Evolutionary conservation across 169 alveolate species (phyloP).

Genomic region (Blepharisma undulans): DNA sequence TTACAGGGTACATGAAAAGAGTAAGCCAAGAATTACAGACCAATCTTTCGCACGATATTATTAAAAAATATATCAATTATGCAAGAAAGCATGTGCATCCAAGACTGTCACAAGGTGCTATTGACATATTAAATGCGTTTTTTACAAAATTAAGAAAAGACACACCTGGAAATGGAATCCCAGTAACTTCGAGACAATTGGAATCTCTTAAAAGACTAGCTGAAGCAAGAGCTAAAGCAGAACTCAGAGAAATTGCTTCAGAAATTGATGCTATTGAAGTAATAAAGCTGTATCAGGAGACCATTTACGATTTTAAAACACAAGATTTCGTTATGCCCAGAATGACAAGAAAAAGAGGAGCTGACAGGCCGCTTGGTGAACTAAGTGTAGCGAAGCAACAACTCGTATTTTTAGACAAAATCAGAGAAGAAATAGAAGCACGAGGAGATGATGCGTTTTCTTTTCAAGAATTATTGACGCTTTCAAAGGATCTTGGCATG

Average conservation of each 20-base stretch:
- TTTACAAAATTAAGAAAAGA: constrained; percentile 94
- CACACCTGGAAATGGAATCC: constrained; percentile 86
- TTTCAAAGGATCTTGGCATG: constrained; percentile 27
- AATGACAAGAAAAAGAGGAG: not conserved
- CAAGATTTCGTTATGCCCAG: not conserved
- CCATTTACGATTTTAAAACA: constrained; percentile 16
- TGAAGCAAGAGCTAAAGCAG: constrained; percentile 86
- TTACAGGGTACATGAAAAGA: constrained; percentile 52
- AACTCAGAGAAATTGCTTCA: constrained; percentile 28
- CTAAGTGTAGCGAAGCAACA: constrained; percentile 30
- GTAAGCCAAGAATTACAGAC: not conserved
- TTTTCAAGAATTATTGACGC: not conserved
- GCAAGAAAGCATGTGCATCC: constrained; percentile 90
- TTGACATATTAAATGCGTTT: constrained; percentile 89
- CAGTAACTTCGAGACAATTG: constrained; percentile 89
- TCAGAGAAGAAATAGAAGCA: not conserved
- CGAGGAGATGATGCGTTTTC: not conserved
- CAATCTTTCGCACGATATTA: constrained; percentile 48
- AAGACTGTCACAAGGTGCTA: constrained; percentile 83
- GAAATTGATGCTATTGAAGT: constrained; percentile 36
- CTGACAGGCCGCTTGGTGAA: not conserved
- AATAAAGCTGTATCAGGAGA: constrained; percentile 31
- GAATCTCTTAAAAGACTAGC: constrained; percentile 90
- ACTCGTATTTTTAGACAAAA: constrained; percentile 10
- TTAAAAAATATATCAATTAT: constrained; percentile 93